These are phyloP conservation scores for Naganishia randhawae DNA, from an alignment of 768 basidiomycete genomes.

Conservation along the genomic window DNA sequence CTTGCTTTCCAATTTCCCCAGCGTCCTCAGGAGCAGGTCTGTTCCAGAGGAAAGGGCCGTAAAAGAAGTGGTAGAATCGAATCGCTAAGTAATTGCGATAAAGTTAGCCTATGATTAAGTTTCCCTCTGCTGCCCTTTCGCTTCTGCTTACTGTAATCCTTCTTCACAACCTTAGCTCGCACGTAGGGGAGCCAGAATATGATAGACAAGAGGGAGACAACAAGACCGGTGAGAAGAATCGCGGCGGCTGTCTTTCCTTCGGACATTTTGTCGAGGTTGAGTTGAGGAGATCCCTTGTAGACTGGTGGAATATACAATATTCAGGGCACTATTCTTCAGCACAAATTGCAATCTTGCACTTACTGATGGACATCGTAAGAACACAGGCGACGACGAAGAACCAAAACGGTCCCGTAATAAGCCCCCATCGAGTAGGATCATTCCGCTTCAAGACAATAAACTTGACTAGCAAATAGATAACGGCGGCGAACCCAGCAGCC, in stretches of 20 bases:
- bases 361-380: conserved; percentile 52
- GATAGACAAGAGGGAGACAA: conserved; percentile 46
- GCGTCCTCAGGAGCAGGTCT: conserved; percentile 49
- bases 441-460: conserved; percentile 48
- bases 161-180: conserved; percentile 51
- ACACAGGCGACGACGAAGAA: conserved; percentile 49
- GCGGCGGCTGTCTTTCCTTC: conserved; percentile 46
- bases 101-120: not conserved
- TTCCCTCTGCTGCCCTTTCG: not conserved
- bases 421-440: conserved; percentile 46
- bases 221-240: conserved; percentile 50
- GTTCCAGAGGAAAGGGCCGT: conserved; percentile 52
- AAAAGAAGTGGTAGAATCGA: conserved; percentile 53
- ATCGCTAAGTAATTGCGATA: conserved; percentile 23
- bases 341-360: conserved; percentile 7
- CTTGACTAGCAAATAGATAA: conserved; percentile 50
- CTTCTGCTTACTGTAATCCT: conserved; percentile 50
- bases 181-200: conserved; percentile 55
- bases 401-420: conserved; percentile 48
- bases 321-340: not conserved
- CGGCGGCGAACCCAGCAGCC: conserved; percentile 50
- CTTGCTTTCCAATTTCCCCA: conserved; percentile 29
- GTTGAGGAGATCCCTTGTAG: conserved; percentile 52
- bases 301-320: conserved; percentile 22
- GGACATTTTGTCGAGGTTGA: conserved; percentile 49